Conservation (phyloP, 257 asterid species). For the Perilla frutescens region DNA sequence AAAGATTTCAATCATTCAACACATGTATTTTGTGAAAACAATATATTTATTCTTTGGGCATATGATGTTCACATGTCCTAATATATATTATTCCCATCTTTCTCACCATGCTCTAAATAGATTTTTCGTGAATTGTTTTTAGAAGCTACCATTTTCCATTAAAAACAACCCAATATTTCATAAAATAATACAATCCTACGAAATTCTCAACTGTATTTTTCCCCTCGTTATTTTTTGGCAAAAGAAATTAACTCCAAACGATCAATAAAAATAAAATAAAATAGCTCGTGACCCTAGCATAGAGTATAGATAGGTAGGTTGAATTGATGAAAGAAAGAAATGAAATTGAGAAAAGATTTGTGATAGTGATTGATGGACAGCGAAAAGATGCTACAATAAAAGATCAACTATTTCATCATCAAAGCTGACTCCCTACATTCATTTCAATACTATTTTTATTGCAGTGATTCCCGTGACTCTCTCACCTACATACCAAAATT, state of each 20-base stretch:
- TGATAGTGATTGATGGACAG: conserved; percentile 38
- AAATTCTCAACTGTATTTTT: neutral
- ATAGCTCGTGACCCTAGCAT: conserved; percentile 8
- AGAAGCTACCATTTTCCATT: neutral
- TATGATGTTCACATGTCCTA: too few species aligned
- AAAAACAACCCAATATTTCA: neutral
- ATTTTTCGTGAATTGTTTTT: too few species aligned
- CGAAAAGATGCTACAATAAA: conserved; percentile 42
- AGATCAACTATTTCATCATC: conserved; percentile 53
- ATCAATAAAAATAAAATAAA: too few species aligned
- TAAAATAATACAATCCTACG: neutral
- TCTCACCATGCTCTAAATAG: neutral
- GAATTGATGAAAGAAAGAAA: conserved; percentile 17
- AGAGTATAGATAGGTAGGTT: conserved; percentile 11
- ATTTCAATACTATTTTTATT: conserved; percentile 35
- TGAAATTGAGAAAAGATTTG: conserved; percentile 42
- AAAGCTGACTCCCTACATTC: conserved; percentile 25
- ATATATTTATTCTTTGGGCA: too few species aligned
- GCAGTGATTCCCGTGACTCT: conserved; percentile 62
- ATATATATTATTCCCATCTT: neutral
- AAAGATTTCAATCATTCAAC: too few species aligned
- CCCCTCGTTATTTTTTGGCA: too few species aligned
- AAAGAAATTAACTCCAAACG: too few species aligned
- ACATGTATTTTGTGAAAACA: too few species aligned
- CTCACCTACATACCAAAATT: conserved; percentile 15